A percentile compares a stretch with the other conserved stretches of the same genome.
These are phyloP conservation scores for Zopfia rhizophila DNA, from an alignment of 2,329 filamentous ascomycete species.

Conservation along the genomic window DNA sequence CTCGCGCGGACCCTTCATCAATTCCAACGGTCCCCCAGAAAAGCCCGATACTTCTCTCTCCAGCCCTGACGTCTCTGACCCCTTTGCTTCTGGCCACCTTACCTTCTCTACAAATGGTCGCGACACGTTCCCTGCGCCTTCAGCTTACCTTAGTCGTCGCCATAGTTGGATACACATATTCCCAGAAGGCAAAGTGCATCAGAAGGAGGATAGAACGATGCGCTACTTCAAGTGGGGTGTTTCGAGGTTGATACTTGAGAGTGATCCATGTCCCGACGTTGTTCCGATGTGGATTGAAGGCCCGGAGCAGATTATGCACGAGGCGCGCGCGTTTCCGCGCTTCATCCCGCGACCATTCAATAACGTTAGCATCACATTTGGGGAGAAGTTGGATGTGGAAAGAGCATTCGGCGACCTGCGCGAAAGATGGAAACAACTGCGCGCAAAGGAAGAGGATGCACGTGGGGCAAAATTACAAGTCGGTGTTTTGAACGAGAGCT, in stretches of 20 bases:
- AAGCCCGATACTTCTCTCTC: conserved; percentile 34
- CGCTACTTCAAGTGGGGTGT: conserved; percentile 99
- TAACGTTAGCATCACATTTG: conserved; percentile 78
- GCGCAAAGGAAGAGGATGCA: conserved; percentile 62
- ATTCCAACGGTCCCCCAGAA: conserved; percentile 35
- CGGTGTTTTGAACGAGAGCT: conserved; percentile 71
- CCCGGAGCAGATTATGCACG: conserved; percentile 87
- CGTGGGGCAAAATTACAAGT: conserved; percentile 54
- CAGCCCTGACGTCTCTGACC: conserved; percentile 58
- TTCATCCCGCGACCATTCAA: conserved; percentile 81
- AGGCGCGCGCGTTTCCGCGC: conserved; percentile 80
- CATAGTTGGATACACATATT: conserved; percentile 95
- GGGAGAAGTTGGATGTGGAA: conserved; percentile 79
- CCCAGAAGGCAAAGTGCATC: conserved; percentile 93
- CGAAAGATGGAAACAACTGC: conserved; percentile 75
- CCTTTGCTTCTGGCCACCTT: conserved; percentile 63
- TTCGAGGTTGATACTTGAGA: conserved; percentile 88
- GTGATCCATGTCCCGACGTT: conserved; percentile 85
- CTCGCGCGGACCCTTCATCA: conserved; percentile 66
- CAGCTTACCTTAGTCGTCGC: conserved; percentile 74
- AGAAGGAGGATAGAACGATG: conserved; percentile 80
- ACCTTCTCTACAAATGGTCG: conserved; percentile 73
- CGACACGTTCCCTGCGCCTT: conserved; percentile 76
- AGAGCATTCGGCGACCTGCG: conserved; percentile 81
- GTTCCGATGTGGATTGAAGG: conserved; percentile 96